Evolutionary conservation across 2,329 filamentous ascomycete genomes (phyloP), one percentile per base, ranked within the genome.

Genomic region (Penicillium decumbens): DNA sequence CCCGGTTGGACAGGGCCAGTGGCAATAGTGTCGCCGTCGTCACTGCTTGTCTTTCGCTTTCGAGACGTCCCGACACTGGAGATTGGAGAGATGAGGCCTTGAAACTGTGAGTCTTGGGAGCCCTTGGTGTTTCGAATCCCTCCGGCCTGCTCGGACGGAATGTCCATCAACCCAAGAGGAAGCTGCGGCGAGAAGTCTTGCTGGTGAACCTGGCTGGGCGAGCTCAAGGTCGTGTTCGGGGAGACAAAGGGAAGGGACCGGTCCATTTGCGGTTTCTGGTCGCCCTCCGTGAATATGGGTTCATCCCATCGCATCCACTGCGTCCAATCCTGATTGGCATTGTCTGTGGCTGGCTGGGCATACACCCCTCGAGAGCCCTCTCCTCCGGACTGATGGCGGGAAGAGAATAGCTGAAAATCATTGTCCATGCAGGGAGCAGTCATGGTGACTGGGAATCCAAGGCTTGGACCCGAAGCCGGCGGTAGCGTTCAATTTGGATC

Each of bases 31-130:
- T 62, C 58, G 49, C 65, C 62, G 41, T 73, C 69, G n/a, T 82
- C 80, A 43, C 77, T 78, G 0, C 83, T 83, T 0, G 83, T 81
- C 72, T 89, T 90, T 58, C 87, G 80, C 72, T 89, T 90, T 59
- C 83, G 78, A 53, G 70, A 77, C 1, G 54, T 49, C 4, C 57
- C 58, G 13, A 56, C 51, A 29, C 58, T 61, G 2, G 57, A 63
- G 0, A 58, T 50, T 2, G 65, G 64, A 9, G 66, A 68, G 6
- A 60, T 51, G 2, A 62, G 55, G 4, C 58, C 55, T 2, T 41
- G 35, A 27, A 39, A 35, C 33, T 41, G 50, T 38, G 49, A 53
- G 24, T 44, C 41, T 8, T 47, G 40, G 2, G 49, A 42, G 12
- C 23, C 32, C 10, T 47, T 45, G 4, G 38, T 38, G 25, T 44